These are phyloP conservation scores for Penicillium sp. DNA, from an alignment of 2,329 filamentous ascomycete genomes.

Conservation along the genomic window DNA sequence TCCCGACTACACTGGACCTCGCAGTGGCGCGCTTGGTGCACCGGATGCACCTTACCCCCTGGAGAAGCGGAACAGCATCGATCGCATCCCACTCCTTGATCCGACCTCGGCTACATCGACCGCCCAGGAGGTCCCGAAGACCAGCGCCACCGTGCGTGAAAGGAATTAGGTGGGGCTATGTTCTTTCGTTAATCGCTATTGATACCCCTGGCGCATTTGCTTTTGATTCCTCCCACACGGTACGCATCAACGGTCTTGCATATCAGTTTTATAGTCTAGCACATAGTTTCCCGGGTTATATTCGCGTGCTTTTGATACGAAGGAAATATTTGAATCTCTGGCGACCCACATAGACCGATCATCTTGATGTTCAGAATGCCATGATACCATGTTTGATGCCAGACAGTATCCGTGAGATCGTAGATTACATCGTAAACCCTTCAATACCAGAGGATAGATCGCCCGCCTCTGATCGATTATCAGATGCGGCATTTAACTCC, in stretches of 20 bases:
- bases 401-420: neutral
- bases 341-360: neutral
- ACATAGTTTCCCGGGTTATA: neutral
- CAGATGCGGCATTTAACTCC: slow-evolving; percentile 16
- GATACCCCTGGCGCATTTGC: slow-evolving; percentile 14
- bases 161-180: slow-evolving; percentile 19
- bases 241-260: neutral
- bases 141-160: slow-evolving; percentile 21
- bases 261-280: neutral
- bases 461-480: neutral
- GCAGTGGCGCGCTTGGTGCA: slow-evolving; percentile 21
- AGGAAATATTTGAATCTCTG: neutral
- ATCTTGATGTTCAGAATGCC: neutral
- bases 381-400: neutral
- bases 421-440: neutral
- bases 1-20: slow-evolving; percentile 21
- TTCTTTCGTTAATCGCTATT: slow-evolving; percentile 11
- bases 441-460: neutral
- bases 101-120: slow-evolving; percentile 21
- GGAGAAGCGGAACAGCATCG: slow-evolving; percentile 27
- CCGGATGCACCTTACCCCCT: slow-evolving; percentile 11
- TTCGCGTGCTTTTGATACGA: neutral
- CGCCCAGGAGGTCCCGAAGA: slow-evolving; percentile 14
- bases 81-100: slow-evolving; percentile 39
- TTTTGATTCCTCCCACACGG: neutral